Evolutionary conservation across 2,329 filamentous ascomycete genomes (phyloP), one percentile per base, ranked within the genome.

Genomic region (Juglanconis juglandina): DNA sequence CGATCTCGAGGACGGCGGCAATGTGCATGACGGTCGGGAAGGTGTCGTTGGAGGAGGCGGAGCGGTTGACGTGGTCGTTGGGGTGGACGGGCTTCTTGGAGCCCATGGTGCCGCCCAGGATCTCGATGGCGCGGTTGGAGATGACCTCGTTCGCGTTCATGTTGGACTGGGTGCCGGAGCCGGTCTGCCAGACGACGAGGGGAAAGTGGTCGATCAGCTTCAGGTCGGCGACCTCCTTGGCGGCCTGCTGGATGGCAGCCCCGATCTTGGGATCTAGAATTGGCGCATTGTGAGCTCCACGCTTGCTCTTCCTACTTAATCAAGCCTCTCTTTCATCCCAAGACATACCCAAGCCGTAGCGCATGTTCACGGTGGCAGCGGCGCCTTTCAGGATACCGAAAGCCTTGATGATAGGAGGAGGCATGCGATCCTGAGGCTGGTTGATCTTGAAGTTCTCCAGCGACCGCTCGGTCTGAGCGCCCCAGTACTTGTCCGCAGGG

Each of bases 101-200:
- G 69, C 95, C 95, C 91, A 92, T 96, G 67, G 84, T 84, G 70
- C 95, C 95, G 69, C 95, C 95, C 57, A 98, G 85, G 66, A 98
- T 96, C 82, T 98, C 94, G 77, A 98, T 98, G 66, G 95, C 95
- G 67, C 95, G 91, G 86, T 98, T 99, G 66, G 94, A 97, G 77
- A 99, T 98, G 77, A 99, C 95, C 77, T 99, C 95, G 82, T 99
- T 99, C 75, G 94, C 93, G 81, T 99, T 99, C 95, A 98, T 98
- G 87, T 96, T 98, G 76, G 93, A 97, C 83, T 98, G 95, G 35
- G 95, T 98, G 73, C 95, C 95, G 54, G 95, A 98, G 66, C 95
- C 95, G 58, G 95, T 99, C 83, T 99, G 95, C 95, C 95, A 99
- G 73, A 99, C 94, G 60, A 98, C 94, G 63, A 98, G 90, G 66